These are phyloP conservation scores for Trichophyton rubrum DNA, from an alignment of 2,329 filamentous ascomycete species.

Conservation along the genomic window DNA sequence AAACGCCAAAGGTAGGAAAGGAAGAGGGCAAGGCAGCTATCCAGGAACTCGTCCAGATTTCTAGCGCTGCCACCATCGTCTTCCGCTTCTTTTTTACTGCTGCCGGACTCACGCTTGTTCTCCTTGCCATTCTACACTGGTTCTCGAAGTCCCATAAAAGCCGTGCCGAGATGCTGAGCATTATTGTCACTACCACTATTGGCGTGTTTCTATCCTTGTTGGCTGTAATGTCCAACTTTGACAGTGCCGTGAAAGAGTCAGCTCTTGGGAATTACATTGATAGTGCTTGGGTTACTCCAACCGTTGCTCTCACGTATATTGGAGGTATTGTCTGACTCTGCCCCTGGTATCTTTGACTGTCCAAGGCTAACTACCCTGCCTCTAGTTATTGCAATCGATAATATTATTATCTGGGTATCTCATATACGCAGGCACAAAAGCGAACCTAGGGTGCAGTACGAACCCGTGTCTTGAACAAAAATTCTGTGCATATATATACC, in stretches of 20 bases:
- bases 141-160: constrained; percentile 17
- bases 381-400: constrained; percentile 3
- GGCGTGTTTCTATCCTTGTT: constrained; percentile 8
- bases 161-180: constrained; percentile 13
- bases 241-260: background rate
- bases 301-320: background rate
- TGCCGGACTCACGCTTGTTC: constrained; percentile 24
- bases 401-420: background rate
- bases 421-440: background rate
- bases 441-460: background rate
- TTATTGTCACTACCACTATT: constrained; percentile 7
- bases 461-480: background rate
- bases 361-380: background rate
- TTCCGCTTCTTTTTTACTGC: constrained; percentile 29
- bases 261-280: background rate
- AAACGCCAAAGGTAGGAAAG: background rate
- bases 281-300: background rate
- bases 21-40: background rate
- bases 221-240: constrained; percentile 6
- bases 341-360: background rate
- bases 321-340: background rate
- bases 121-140: constrained; percentile 22
- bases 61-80: background rate
- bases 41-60: background rate
- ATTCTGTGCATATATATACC: background rate